Base-by-base conservation (phyloP, 2,329 filamentous ascomycete genomes). In the Xylaria sp. region DNA sequence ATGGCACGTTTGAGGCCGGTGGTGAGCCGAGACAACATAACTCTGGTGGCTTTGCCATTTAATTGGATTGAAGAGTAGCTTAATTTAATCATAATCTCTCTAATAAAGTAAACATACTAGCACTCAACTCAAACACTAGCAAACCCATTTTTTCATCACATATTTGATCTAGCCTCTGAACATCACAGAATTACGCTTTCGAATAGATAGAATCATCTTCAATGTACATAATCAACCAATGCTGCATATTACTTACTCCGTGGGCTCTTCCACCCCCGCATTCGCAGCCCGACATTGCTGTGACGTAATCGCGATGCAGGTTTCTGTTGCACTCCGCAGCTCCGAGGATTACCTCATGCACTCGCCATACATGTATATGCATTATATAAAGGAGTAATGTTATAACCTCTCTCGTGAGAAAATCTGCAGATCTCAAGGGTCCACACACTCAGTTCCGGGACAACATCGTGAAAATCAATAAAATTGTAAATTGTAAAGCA, bases 21-120 rank as follows among this genome's bases (percentile, higher is more conserved):
- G 90, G 92, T 0, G 94, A 97, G 81, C 92, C 93, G n/a, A 88
- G 94, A 71, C 93, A 96, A 83, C 76, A 81, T 36, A 90, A 91
- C 75, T 94, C 91, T 18, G 93, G 89, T 1, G 93, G 92, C 0
- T 89, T 88, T 65, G 82, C 83, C 0, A 79, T 86, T 6, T 87
- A 72, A 79, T 33, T 18, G 2, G 48, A 41, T 12, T 25, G 18
- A 33, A n/a, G n/a, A 31, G 51, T 8, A 39, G 15, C 25, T 39
- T 51, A 39, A 57, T 56, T 3, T 52, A 52, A 57, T 68, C 7
- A 63, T 68, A 70, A 70, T 70, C 46, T n/a, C 3, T 31, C 13
- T 66, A 64, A 46, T 63, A 25, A 23, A 63, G 8, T 23, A 48
- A 9, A 41, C 28, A 41, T 58, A 41, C 15, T 39, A 12, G 12